phyloP scores from a whole-genome alignment of 345 rosid genomes.

The Abelmoschus esculentus region DNA sequence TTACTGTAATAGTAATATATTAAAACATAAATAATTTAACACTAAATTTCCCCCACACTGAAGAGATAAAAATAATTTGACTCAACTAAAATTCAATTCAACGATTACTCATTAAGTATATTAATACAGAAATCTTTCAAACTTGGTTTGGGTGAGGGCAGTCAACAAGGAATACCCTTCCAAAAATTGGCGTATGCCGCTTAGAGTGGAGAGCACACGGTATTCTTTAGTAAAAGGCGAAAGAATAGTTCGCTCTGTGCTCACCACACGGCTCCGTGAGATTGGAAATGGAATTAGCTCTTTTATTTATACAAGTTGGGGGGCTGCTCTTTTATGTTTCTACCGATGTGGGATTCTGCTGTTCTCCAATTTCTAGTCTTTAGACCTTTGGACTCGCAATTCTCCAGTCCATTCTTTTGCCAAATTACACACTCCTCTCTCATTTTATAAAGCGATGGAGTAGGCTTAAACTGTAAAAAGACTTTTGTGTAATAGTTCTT shows the following conservation, averaged over 20 bases:
- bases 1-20: no score
- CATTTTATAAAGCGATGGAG: background rate
- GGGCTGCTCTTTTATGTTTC: background rate
- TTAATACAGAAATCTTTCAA: no score
- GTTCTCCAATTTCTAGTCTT: background rate
- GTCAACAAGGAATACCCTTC: background rate
- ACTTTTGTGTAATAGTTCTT: no score
- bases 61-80: no score
- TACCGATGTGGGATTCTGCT: background rate
- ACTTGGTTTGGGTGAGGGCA: background rate
- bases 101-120: no score
- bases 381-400: background rate
- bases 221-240: slow-evolving; percentile 47
- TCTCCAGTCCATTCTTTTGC: background rate
- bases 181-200: background rate
- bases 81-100: no score
- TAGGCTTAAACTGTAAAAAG: background rate
- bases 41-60: no score
- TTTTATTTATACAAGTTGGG: background rate
- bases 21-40: no score
- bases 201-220: slow-evolving; percentile 17
- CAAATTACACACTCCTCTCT: background rate
- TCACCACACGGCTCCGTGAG: slow-evolving; percentile 11
- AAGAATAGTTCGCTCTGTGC: slow-evolving; percentile 35
- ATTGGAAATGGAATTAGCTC: background rate